Base-by-base conservation (phyloP, 768 basidiomycete species). In the Paxillus involutus region DNA sequence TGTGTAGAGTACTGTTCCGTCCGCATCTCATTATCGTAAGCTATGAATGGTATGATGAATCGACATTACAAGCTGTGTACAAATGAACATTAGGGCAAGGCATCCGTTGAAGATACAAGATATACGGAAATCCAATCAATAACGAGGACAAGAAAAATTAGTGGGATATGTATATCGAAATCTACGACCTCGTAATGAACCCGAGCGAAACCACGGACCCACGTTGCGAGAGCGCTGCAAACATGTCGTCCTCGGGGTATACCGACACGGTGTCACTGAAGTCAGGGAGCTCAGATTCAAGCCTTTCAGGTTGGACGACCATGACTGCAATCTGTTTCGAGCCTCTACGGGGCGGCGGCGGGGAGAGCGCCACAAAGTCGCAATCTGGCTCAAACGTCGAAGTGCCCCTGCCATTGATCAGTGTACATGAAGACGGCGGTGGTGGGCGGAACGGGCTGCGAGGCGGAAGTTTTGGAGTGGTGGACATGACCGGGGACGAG, bases 301-400 rank as follows among this genome's bases (percentile, higher is more conserved):
- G 7, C 16, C 37, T 57, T 24, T 62, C 64, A 10, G 53, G 40
- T 14, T 55, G 62, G 35, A 39, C 41, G n/a, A 47, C 49, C 33
- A 33, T 46, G 24, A 65, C 49, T 8, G 73, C 62, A 49, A 80
- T 69, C 52, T 80, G 77, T 55, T 76, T 80, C 21, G 83, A 86
- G 37, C 78, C 76, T 30, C 81, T 77, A 37, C 86, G 80, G 24
- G 85, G 86, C 1, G 85, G 84, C n/a, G 85, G 85, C 6, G 85
- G 86, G 6, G 84, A 81, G 30, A 88, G 70, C 10, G 85, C 74
- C 32, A 74, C 75, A 54, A 80, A 72, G 56, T 75, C 78, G 50
- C 57, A 72, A 47, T 59, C 66, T 6, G 45, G 46, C 63, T 68
- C 48, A 62, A 67, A 44, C 58, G 63, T 40, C 57, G 68, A 35